Evolutionary conservation across 2,329 filamentous ascomycete species (phyloP).

Genomic region (Exophiala sp.): DNA sequence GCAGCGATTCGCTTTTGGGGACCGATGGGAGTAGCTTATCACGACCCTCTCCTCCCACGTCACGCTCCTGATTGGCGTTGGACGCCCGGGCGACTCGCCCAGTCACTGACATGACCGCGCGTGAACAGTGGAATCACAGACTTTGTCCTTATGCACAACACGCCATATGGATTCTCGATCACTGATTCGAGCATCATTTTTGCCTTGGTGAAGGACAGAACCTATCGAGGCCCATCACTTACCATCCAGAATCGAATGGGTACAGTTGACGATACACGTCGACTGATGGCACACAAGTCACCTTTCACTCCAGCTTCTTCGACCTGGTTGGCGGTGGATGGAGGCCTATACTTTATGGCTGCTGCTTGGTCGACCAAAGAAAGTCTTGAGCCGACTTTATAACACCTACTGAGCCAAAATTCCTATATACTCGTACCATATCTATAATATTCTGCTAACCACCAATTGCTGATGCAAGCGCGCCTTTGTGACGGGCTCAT

Average conservation of each 20-base stretch:
- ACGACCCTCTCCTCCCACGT: constrained; percentile 14
- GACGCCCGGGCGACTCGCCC: constrained; percentile 21
- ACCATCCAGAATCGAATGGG: constrained; percentile 3
- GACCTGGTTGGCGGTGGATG: neutral
- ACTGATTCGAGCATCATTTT: constrained; percentile 17
- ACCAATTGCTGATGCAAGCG: constrained; percentile 6
- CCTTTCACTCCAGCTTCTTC: neutral
- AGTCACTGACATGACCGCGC: constrained; percentile 16
- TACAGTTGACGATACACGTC: constrained; percentile 11
- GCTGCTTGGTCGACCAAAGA: neutral
- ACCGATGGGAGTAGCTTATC: constrained; percentile 20
- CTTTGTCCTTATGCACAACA: constrained; percentile 6
- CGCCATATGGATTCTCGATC: constrained; percentile 1
- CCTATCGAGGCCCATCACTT: constrained; percentile 12
- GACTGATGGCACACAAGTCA: constrained; percentile 15
- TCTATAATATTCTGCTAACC: constrained; percentile 6
- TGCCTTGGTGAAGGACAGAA: constrained; percentile 11
- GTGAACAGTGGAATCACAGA: constrained; percentile 10
- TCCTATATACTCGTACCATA: constrained; percentile 6
- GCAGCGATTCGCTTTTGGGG: constrained; percentile 19
- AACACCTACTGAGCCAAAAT: constrained; percentile 1
- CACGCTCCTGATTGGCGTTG: constrained; percentile 25
- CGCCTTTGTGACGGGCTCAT: constrained; percentile 14
- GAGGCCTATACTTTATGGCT: neutral
- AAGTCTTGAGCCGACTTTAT: neutral